Percentiles rank a stretch among this genome's conserved stretches.
phyloP scores from a whole-genome alignment of 192 early-diverging fungal genomes.

The Thamnidium elegans region DNA sequence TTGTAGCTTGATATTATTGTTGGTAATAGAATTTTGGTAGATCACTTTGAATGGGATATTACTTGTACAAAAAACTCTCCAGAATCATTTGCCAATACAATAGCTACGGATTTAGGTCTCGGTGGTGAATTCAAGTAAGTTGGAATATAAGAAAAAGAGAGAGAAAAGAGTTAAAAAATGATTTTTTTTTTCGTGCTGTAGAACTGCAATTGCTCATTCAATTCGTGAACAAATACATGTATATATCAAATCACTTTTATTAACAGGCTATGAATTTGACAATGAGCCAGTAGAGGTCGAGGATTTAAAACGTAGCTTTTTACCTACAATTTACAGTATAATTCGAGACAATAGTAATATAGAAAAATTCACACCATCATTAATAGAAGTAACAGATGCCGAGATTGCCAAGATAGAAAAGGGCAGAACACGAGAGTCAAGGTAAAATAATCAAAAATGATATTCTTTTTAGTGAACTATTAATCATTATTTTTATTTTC shows the following conservation, averaged over 20 bases:
- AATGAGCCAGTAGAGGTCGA: slow-evolving; percentile 77
- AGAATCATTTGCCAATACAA: slow-evolving; percentile 80
- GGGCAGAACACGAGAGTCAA: slow-evolving; percentile 75
- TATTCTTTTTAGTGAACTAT: background rate
- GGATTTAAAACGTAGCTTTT: slow-evolving; percentile 64
- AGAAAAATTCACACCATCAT: slow-evolving; percentile 60
- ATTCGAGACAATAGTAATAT: slow-evolving; percentile 49
- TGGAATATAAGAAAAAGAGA: background rate
- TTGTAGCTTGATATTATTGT: slow-evolving; percentile 82
- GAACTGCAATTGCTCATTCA: slow-evolving; percentile 87
- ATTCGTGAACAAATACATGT: slow-evolving; percentile 91
- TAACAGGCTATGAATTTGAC: slow-evolving; percentile 73
- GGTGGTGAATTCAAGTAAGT: slow-evolving; percentile 82
- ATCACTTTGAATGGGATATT: slow-evolving; percentile 97
- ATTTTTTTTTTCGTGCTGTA: slow-evolving; percentile 23
- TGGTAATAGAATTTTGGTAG: slow-evolving; percentile 75
- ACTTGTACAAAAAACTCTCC: slow-evolving; percentile 71
- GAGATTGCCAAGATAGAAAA: slow-evolving; percentile 81
- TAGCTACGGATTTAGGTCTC: slow-evolving; percentile 74
- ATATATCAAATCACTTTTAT: slow-evolving; percentile 76
- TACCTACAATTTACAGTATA: slow-evolving; percentile 58
- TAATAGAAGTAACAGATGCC: slow-evolving; percentile 60
- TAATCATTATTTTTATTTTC: background rate
- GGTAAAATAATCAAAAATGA: slow-evolving; percentile 27
- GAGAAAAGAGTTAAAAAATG: background rate